phyloP scores from a whole-genome alignment of 306 rosid species.

The Hippophae rhamnoides region DNA sequence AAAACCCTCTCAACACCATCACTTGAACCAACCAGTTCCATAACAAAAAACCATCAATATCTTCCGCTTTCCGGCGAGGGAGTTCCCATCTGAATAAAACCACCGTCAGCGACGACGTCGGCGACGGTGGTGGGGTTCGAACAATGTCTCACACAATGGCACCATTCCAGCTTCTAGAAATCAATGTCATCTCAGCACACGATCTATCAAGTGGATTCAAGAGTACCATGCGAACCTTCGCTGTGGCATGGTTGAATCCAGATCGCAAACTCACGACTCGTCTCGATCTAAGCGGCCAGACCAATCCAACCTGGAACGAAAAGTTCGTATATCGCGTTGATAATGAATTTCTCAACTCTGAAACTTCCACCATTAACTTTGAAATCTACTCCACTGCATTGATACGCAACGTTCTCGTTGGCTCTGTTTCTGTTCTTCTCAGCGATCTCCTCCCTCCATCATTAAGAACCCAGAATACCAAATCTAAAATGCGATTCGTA shows the following conservation, averaged over 20 bases:
- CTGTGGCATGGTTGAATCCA: slow-evolving; percentile 63
- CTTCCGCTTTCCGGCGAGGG: no score
- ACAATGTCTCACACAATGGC: no score
- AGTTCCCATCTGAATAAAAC: no score
- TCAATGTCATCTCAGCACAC: slow-evolving; percentile 23
- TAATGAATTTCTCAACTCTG: slow-evolving; percentile 29
- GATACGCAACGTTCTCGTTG: slow-evolving; percentile 48
- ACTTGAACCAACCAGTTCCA: no score
- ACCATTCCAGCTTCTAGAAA: no score
- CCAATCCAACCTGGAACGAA: slow-evolving; percentile 73
- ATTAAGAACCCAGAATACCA: slow-evolving; percentile 2
- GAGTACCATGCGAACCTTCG: slow-evolving; percentile 38
- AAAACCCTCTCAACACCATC: no score
- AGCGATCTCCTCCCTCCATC: slow-evolving; percentile 38
- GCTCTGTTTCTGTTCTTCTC: slow-evolving; percentile 40
- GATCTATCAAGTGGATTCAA: slow-evolving; percentile 40
- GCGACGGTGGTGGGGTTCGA: no score
- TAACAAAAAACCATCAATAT: no score
- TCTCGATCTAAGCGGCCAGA: slow-evolving; percentile 39
- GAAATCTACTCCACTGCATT: slow-evolving; percentile 47
- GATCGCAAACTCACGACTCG: slow-evolving; percentile 46
- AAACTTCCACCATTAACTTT: slow-evolving; percentile 36
- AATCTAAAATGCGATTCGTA: slow-evolving; percentile 38
- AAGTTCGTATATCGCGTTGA: slow-evolving; percentile 64
- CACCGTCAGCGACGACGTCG: no score